Conservation (phyloP, 2,329 filamentous ascomycete species). For the Colletotrichum phormii region DNA sequence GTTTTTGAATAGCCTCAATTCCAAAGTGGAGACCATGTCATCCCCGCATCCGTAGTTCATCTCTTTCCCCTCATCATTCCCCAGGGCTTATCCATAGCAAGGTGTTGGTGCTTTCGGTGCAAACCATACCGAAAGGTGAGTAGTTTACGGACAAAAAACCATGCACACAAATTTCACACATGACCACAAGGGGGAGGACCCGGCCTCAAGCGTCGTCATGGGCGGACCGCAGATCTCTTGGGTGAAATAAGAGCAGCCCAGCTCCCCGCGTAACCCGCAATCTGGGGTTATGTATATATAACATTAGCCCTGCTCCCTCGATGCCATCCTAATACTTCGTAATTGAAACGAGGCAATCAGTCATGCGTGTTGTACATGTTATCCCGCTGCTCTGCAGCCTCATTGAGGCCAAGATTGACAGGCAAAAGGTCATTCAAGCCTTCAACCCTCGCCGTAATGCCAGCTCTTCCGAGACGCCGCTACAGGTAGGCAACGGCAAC, state of each 20-base stretch:
- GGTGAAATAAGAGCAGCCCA: neutral
- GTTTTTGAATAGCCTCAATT: slow-evolving; percentile 35
- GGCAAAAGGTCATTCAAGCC: slow-evolving; percentile 48
- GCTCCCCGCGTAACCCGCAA: neutral
- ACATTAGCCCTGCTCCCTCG: too few relatives aligned
- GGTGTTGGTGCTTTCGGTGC: slow-evolving; percentile 9
- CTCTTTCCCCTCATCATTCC: slow-evolving; percentile 24
- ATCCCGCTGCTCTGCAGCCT: slow-evolving; percentile 35
- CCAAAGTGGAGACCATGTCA: slow-evolving; percentile 24
- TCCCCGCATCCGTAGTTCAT: slow-evolving; percentile 25
- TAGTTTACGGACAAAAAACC: neutral
- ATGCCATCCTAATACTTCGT: too few relatives aligned
- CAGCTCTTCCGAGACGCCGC: slow-evolving; percentile 61
- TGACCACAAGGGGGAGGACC: neutral
- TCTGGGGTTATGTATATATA: neutral
- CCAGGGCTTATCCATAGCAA: neutral
- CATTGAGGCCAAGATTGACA: slow-evolving; percentile 43
- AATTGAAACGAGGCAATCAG: neutral
- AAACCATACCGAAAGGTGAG: slow-evolving; percentile 20
- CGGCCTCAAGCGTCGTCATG: neutral
- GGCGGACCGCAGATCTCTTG: neutral
- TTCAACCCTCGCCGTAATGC: slow-evolving; percentile 62
- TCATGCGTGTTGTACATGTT: slow-evolving; percentile 22
- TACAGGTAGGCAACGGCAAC: slow-evolving; percentile 63
- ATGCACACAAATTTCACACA: neutral